Conservation (phyloP, 2,329 filamentous ascomycete genomes). For the Dothistroma pini region DNA sequence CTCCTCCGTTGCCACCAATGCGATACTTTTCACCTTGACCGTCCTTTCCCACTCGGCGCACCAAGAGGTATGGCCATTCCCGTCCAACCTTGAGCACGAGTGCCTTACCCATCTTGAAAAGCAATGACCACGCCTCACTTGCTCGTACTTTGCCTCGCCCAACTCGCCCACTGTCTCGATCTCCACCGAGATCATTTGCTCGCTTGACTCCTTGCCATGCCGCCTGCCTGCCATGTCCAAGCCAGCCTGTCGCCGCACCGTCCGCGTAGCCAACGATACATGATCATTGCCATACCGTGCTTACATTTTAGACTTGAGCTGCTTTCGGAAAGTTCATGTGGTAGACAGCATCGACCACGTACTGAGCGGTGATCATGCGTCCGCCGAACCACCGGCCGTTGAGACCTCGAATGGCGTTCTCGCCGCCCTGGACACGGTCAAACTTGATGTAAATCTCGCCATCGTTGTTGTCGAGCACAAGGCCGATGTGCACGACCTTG, state of each 20-base stretch:
- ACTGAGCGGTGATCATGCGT: conserved; percentile 86
- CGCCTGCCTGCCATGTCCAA: not conserved
- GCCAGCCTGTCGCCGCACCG: not conserved
- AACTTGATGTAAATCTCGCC: conserved; percentile 99
- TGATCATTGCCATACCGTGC: not conserved
- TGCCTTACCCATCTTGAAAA: not conserved
- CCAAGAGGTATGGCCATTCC: not conserved
- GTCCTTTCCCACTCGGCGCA: not conserved
- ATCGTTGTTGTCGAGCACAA: conserved; percentile 82
- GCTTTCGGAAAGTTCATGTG: conserved; percentile 45
- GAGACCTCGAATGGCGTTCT: conserved; percentile 96
- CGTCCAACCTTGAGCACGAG: not conserved
- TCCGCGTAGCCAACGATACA: not conserved
- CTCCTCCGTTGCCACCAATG: not conserved
- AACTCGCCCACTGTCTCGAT: not conserved
- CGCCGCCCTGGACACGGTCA: conserved; percentile 87
- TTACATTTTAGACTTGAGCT: conserved; percentile 19
- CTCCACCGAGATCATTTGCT: not conserved
- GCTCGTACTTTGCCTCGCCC: not conserved
- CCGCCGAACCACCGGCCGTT: conserved; percentile 96
- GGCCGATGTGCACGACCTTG: conserved; percentile 84
- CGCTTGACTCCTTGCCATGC: not conserved
- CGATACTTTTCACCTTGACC: conserved; percentile 1
- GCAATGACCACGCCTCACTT: not conserved
- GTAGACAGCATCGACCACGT: conserved; percentile 98